These are phyloP conservation scores for Ascochyta fabae DNA, from an alignment of 2,329 filamentous ascomycete genomes.

Conservation along the genomic window DNA sequence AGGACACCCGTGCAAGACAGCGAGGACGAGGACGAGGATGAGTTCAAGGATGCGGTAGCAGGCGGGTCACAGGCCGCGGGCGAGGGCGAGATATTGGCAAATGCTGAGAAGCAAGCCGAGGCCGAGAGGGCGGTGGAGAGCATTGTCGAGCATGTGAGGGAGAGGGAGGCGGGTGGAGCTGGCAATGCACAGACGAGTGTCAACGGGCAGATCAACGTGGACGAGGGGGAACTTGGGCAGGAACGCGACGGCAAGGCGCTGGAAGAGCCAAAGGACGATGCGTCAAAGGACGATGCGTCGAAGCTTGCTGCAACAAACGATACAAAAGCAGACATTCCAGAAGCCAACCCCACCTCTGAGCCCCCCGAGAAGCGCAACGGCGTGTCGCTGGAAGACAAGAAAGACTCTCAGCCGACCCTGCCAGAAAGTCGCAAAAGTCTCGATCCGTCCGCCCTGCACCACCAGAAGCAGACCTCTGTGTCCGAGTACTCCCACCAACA, in stretches of 20 bases:
- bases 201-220: slow-evolving; percentile 4
- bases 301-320: slow-evolving; percentile 1
- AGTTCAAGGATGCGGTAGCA: slow-evolving; percentile 38
- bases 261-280: slow-evolving; percentile 5
- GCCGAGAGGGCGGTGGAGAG: slow-evolving; percentile 33
- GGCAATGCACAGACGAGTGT: not conserved
- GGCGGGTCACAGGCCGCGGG: not conserved
- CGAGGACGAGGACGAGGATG: slow-evolving; percentile 38
- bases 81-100: slow-evolving; percentile 9
- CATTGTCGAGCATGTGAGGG: slow-evolving; percentile 19
- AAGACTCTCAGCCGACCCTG: slow-evolving; percentile 3
- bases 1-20: slow-evolving; percentile 37
- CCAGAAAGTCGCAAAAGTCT: slow-evolving; percentile 20
- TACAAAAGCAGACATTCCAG: slow-evolving; percentile 15
- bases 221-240: slow-evolving; percentile 12
- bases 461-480: slow-evolving; percentile 37
- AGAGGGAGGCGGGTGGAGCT: slow-evolving; percentile 18
- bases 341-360: not conserved
- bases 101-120: slow-evolving; percentile 6
- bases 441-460: slow-evolving; percentile 10
- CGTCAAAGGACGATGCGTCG: not conserved
- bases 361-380: not conserved
- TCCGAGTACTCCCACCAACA: slow-evolving; percentile 95
- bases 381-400: slow-evolving; percentile 2
- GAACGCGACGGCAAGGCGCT: not conserved